Evolutionary conservation across 441 rosid species (phyloP), one percentile per base, ranked within the genome.

Genomic region (Pelargonium cotyledonis): DNA sequence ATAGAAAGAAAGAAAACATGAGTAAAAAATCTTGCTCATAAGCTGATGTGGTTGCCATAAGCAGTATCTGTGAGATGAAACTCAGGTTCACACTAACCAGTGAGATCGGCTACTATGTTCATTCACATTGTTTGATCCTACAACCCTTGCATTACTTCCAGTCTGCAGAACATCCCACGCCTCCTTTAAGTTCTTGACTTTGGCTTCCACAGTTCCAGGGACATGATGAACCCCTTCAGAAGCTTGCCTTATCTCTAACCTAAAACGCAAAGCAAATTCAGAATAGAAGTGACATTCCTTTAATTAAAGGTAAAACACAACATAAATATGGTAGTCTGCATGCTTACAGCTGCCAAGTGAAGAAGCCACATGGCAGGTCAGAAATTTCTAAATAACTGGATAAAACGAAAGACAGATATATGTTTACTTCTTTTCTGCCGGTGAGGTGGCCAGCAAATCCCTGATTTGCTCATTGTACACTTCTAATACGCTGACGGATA

Each of bases 91-190:
- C 21, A 67, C 84, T 8, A 47, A 91, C 97, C 98, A 94, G 83
- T 91, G 98, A 73, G 98, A 94, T 75, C 98, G 80, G 81, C 98
- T 94, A 84, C 98, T 89, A 77, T 85, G 87, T 73, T 91, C 98
- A 72, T 94, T 94, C 14, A 93, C 91, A 70, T 89, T 84, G 41
- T 97, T 91, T 77, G 91, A 83, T 63, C 96, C 93, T 75, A 94
- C 84, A 68, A 94, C 93, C 77, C 98, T 87, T 65, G 92, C 94
- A 68, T 81, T 88, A 79, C 89, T 91, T 55, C 98, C 98, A 58
- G 89, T 86, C 77, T 83, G 86, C 63, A 91, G 71, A 75, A 91
- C 96, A 73, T 94, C 93, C 98, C 97, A 94, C 10, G 84, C 97
- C 86, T 91, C 96, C 66, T 76, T 83, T 77, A 85, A 75, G 77